Base-by-base conservation (phyloP, 768 basidiomycete species). In the Lactarius evosmus region DNA sequence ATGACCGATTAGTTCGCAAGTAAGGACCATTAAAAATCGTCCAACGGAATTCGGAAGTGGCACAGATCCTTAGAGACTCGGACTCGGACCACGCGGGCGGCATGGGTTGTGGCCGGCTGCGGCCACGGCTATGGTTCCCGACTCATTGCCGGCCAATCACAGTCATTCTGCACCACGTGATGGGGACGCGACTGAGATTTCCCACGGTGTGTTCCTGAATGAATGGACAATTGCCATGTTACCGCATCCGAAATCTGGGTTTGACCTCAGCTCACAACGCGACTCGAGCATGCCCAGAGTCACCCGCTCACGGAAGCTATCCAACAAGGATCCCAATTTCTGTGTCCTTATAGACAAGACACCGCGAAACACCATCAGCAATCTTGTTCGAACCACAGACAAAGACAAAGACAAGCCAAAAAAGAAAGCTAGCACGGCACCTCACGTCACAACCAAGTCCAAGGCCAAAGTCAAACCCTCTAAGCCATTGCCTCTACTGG, bases 301-400 rank as follows among this genome's bases (percentile, higher is more conserved):
- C 32, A 65, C 64, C 17, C 55, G 64, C 40, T 61, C 64, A 14
- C 55, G 46, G 25, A 56, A 52, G 17, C 46, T 36, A 14, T 0
- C 38, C 7, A 56, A 61, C 38, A 66, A 63, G 19, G 41, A 29
- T 9, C 14, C 60, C 7, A 38, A 29, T 11, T 67, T 67, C 14
- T 68, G 32, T 51, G 44, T 68, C 4, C 59, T 68, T n/a, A 68
- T 68, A 17, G 67, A 68, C 62, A 68, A 68, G 56, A 67, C 67
- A 7, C 51, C 60, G 2, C 61, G 61, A 34, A 68, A 67, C 29
- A 22, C 52, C 8, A 4, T 41, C 27, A 36, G 30, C 36, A 56
- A 65, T 19, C 32, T 54, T 14, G 16, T 33, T 30, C 33, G 12
- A 29, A 11, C 27, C 6, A n/a, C 56, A 3, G 55, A 11, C 36